Base-by-base conservation (phyloP, 2,329 filamentous ascomycete species). In the Grosmannia huntii region DNA sequence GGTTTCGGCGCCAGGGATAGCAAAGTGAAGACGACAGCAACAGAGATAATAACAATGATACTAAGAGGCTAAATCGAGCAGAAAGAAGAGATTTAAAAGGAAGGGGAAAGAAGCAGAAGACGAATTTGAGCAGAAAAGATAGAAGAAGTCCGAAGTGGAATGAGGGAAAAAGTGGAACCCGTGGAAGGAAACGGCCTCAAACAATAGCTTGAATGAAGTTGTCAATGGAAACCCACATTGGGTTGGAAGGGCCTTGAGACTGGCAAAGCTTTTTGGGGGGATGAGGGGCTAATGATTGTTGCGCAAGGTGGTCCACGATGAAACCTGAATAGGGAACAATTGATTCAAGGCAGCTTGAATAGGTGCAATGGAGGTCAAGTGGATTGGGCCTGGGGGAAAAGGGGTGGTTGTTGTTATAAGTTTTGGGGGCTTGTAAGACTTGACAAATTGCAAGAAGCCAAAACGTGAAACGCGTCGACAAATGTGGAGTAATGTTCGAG, bases 141-240 rank as follows among this genome's bases (percentile, higher is more conserved):
- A 21, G 12, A 36, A 21, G 12, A 36, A 56, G 55, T 14, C 6
- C 19, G 28, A 41, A 38, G 16, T 9, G 11, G 19, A 25, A 31
- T 25, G 16, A 46, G 27, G 33, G 25, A 54, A 54, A 55, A 46
- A 49, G 54, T 48, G 31, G 48, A 57, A 55, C 33, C 53, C 25
- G 50, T 60, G 48, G 48, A 57, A 55, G 46, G 23, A 52, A 55
- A 55, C 41, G 56, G 57, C 19, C n/a, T 28, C 25, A 4, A 53
- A 28, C 48, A 21, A 55, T 28, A 49, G 44, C 16, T n/a, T n/a
- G 27, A 33, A 36, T 31, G 27, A 53, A 57, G 62, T 56, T 57
- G 56, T 56, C 61, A 54, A 55, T 48, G n/a, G 56, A 49, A 36
- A 33, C 38, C 48, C 25, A 14, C 41, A 44, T 44, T 44, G 41